These are phyloP conservation scores for Piper betle DNA, from an alignment of 164 flowering plant genomes.

Conservation along the genomic window DNA sequence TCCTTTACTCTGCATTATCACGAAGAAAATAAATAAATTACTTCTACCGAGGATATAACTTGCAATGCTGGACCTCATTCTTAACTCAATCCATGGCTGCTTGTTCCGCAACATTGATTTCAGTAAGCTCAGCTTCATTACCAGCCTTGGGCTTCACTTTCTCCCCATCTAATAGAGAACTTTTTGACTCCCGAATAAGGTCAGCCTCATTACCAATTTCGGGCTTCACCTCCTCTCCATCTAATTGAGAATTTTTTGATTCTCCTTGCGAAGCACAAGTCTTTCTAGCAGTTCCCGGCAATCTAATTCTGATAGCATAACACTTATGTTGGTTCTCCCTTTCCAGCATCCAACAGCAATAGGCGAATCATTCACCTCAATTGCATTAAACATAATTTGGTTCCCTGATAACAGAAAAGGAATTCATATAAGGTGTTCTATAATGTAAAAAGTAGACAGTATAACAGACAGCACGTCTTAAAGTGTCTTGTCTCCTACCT, in stretches of 20 bases:
- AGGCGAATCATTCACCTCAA: conserved; percentile 37
- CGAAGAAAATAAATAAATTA: no score
- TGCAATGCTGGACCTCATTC: neutral
- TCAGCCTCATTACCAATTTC: neutral
- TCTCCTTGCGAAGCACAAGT: conserved; percentile 24
- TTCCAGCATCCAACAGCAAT: conserved; percentile 96
- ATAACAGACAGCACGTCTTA: neutral
- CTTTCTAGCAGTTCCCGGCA: conserved; percentile 77
- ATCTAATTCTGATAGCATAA: conserved; percentile 76
- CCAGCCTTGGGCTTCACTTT: neutral
- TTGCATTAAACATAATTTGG: conserved; percentile 9
- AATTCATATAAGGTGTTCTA: neutral
- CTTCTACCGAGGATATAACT: neutral
- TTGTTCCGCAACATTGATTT: neutral
- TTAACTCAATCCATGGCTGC: neutral
- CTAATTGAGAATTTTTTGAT: conserved; percentile 6
- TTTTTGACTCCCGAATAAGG: neutral
- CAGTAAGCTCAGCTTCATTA: neutral
- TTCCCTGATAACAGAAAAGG: neutral
- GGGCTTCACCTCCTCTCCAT: conserved; percentile 7
- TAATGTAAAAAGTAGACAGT: no score
- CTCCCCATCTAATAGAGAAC: neutral
- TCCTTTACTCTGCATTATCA: no score
- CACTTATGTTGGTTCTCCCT: conserved; percentile 55
- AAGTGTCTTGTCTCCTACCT: conserved; percentile 36